Evolutionary conservation across 1,284 basidiomycete species (phyloP).

Genomic region (Pseudozyma tsukubaensis): DNA sequence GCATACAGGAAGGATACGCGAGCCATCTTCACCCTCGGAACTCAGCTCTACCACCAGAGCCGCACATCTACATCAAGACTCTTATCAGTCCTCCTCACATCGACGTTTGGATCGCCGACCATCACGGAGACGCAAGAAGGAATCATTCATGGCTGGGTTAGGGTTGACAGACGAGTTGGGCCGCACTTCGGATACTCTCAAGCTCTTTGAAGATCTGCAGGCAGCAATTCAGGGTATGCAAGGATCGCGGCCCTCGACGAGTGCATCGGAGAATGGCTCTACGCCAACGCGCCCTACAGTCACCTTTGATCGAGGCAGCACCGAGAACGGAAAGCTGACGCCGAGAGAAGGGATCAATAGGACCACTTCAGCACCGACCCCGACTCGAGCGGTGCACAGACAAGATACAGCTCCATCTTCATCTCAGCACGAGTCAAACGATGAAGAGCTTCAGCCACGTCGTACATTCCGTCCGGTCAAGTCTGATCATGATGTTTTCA

Average conservation of each 20-base stretch:
- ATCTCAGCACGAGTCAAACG: constrained; percentile 2
- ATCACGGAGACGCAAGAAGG: constrained; percentile 41
- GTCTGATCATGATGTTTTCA: constrained; percentile 42
- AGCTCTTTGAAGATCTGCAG: constrained; percentile 46
- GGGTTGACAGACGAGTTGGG: constrained; percentile 27
- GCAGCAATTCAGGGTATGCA: constrained; percentile 40
- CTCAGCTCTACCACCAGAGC: constrained; percentile 12
- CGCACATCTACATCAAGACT: background rate
- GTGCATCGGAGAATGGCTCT: constrained; percentile 1
- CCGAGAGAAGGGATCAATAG: constrained; percentile 36
- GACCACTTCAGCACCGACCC: constrained; percentile 31
- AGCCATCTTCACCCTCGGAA: constrained; percentile 9
- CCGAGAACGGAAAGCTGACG: constrained; percentile 17
- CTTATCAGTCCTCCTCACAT: constrained; percentile 12
- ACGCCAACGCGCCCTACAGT: constrained; percentile 3
- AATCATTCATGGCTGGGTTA: constrained; percentile 40
- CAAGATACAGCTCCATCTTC: background rate
- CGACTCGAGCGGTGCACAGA: constrained; percentile 2
- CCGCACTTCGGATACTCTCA: constrained; percentile 27
- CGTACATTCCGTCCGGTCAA: constrained; percentile 31
- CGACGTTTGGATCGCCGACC: constrained; percentile 30
- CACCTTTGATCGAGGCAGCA: constrained; percentile 12
- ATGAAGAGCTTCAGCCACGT: constrained; percentile 10
- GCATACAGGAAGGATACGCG: constrained; percentile 34
- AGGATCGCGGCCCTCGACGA: constrained; percentile 14